These are phyloP conservation scores for Penicillium capsulatum DNA, from an alignment of 2,329 filamentous ascomycete species.

Conservation along the genomic window DNA sequence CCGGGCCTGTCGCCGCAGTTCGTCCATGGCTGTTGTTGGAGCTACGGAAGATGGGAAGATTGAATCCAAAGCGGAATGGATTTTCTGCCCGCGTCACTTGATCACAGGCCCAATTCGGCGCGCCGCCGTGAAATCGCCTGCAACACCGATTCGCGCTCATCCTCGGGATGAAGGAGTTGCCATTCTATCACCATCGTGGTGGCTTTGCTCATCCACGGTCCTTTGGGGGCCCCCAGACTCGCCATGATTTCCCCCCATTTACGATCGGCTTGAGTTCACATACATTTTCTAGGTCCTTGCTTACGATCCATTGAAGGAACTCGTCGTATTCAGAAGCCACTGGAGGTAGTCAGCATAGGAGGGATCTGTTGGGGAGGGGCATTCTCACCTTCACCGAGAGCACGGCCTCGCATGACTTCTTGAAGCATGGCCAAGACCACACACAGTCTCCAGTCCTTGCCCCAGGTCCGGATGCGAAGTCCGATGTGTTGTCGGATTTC, in stretches of 20 bases:
- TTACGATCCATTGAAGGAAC: constrained; percentile 52
- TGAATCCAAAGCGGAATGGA: constrained; percentile 1
- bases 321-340: constrained; percentile 50
- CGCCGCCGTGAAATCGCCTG: constrained; percentile 54
- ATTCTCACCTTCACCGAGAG: constrained; percentile 31
- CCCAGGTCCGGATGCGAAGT: constrained; percentile 34
- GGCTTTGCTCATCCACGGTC: constrained; percentile 78
- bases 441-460: constrained; percentile 40
- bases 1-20: constrained; percentile 27
- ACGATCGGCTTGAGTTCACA: constrained; percentile 61
- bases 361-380: not conserved
- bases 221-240: constrained; percentile 60
- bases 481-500: constrained; percentile 39
- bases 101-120: constrained; percentile 47
- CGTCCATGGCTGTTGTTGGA: constrained; percentile 27
- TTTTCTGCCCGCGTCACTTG: constrained; percentile 8
- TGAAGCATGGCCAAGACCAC: constrained; percentile 39
- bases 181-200: constrained; percentile 77
- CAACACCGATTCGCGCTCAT: constrained; percentile 56
- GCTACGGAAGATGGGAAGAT: not conserved
- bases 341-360: constrained; percentile 18
- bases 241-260: constrained; percentile 71
- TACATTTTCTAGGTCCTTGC: constrained; percentile 48
- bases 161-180: constrained; percentile 76
- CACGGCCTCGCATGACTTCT: constrained; percentile 34